A percentile compares a stretch with the other conserved stretches of the same genome.
Evolutionary conservation across 108 stramenopile genomes (phyloP).

Genomic region (Phaeodactylum tricornutum): DNA sequence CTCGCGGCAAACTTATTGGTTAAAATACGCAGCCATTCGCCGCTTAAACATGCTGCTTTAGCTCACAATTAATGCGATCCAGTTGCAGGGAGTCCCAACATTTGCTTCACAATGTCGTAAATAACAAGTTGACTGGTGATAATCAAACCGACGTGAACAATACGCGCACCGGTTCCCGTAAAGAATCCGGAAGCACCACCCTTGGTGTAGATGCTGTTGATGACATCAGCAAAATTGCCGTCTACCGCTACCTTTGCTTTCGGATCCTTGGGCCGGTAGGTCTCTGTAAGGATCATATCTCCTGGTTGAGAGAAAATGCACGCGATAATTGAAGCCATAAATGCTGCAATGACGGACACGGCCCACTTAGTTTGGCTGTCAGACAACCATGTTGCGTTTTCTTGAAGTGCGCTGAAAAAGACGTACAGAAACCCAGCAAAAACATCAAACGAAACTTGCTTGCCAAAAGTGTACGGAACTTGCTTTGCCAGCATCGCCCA

Average conservation of each 20-base stretch:
- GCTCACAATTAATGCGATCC: slow-evolving; percentile 41
- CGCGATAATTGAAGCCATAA: slow-evolving; percentile 69
- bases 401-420: background rate
- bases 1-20: background rate
- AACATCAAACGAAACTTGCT: slow-evolving; percentile 84
- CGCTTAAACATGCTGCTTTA: background rate
- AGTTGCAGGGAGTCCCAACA: slow-evolving; percentile 85
- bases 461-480: slow-evolving; percentile 92
- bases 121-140: slow-evolving; percentile 90
- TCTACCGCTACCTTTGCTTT: slow-evolving; percentile 3
- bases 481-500: slow-evolving; percentile 92
- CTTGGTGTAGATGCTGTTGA: slow-evolving; percentile 22
- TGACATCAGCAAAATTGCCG: slow-evolving; percentile 13
- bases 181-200: slow-evolving; percentile 59
- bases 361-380: slow-evolving; percentile 36
- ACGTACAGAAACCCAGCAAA: slow-evolving; percentile 38
- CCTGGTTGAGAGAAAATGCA: slow-evolving; percentile 91
- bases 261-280: slow-evolving; percentile 35
- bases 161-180: slow-evolving; percentile 65
- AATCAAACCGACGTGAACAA: slow-evolving; percentile 87
- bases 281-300: slow-evolving; percentile 88
- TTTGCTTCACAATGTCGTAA: slow-evolving; percentile 88
- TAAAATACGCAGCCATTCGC: background rate
- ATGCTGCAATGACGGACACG: slow-evolving; percentile 58
- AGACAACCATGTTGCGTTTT: background rate